These are phyloP conservation scores for Pinus tabuliformis DNA, from an alignment of 75 land plant species.

Conservation along the genomic window DNA sequence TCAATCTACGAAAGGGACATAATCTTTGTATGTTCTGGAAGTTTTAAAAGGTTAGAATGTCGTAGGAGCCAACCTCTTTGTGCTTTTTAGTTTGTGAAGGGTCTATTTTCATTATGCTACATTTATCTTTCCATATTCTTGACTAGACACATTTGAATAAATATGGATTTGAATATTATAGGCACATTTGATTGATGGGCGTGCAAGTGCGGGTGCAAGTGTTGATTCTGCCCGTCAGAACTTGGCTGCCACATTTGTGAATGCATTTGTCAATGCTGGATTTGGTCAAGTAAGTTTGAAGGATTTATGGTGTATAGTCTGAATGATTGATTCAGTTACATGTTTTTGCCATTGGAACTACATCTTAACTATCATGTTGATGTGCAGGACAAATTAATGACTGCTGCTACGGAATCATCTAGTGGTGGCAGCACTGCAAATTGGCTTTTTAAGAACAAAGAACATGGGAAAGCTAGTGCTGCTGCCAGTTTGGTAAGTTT, in stretches of 20 bases:
- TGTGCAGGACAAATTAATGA: conserved; percentile 95
- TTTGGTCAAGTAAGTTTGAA: conserved; percentile 81
- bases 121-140: not conserved
- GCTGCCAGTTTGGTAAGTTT: conserved; percentile 90
- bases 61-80: not conserved
- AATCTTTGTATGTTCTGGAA: not conserved
- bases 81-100: not conserved
- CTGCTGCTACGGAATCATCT: conserved; percentile 67
- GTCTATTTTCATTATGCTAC: not conserved
- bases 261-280: conserved; percentile 99
- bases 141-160: not conserved
- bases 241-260: conserved; percentile 97
- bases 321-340: not conserved
- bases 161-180: conserved; percentile 13
- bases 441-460: conserved; percentile 98
- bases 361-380: not conserved
- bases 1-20: not conserved
- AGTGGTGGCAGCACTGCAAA: conserved; percentile 61
- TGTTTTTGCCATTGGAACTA: not conserved
- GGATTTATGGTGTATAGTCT: not conserved
- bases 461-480: conserved; percentile 97
- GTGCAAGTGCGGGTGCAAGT: conserved; percentile 87
- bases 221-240: conserved; percentile 99
- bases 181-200: conserved; percentile 97
- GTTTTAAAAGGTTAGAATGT: not conserved